phyloP scores from a whole-genome alignment of 140 eudicot genomes.

The Bidens hawaiensis region DNA sequence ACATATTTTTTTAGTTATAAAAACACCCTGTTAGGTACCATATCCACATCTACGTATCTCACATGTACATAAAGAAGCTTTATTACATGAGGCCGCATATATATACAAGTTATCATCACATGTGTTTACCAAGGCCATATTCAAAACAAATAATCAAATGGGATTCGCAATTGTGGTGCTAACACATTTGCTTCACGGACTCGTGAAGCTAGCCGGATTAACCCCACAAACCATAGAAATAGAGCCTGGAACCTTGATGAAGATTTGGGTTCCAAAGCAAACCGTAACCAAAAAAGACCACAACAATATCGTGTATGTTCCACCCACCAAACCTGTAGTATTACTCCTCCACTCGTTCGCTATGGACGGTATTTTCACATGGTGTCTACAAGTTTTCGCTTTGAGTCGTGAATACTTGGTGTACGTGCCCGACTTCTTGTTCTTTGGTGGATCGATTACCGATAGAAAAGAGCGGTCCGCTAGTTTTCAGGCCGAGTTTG shows the following conservation, averaged over 20 bases:
- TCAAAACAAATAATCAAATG: too few relatives aligned
- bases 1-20: too few relatives aligned
- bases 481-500: slow-evolving; percentile 46
- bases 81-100: too few relatives aligned
- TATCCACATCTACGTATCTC: too few relatives aligned
- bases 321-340: slow-evolving; percentile 27
- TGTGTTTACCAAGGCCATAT: too few relatives aligned
- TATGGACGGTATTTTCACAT: slow-evolving; percentile 23
- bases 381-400: slow-evolving; percentile 36
- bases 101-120: too few relatives aligned
- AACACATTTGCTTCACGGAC: slow-evolving; percentile 12
- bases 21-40: too few relatives aligned
- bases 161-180: slow-evolving; percentile 14
- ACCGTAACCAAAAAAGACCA: neutral
- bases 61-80: too few relatives aligned
- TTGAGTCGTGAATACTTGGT: slow-evolving; percentile 12
- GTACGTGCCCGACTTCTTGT: slow-evolving; percentile 42
- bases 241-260: slow-evolving; percentile 39
- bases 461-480: slow-evolving; percentile 23
- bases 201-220: slow-evolving; percentile 33
- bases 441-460: slow-evolving; percentile 45
- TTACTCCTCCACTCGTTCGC: slow-evolving; percentile 29
- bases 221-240: slow-evolving; percentile 31
- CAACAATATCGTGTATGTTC: neutral
- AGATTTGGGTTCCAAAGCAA: slow-evolving; percentile 42